A percentile compares a stretch with the other conserved stretches of the same genome.
phyloP scores from a whole-genome alignment of 2,329 filamentous ascomycete genomes.

The Penicillium corylophilum region DNA sequence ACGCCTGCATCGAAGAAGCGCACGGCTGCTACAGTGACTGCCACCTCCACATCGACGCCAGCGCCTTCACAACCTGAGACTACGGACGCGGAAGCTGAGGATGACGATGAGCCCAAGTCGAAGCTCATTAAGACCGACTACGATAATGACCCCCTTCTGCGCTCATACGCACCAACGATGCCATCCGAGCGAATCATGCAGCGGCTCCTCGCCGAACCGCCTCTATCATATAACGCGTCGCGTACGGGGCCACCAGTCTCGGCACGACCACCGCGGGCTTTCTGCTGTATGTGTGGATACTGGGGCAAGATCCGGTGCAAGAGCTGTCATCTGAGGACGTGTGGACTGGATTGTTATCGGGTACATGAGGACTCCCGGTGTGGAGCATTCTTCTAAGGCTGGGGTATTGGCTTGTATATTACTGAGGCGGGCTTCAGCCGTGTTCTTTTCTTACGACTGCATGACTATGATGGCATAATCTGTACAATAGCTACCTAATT shows the following conservation, averaged over 20 bases:
- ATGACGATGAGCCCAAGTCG: slow-evolving; percentile 13
- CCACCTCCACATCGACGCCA: slow-evolving; percentile 11
- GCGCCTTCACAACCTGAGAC: slow-evolving; percentile 10
- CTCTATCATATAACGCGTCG: slow-evolving; percentile 48
- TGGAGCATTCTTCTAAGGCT: slow-evolving; percentile 39
- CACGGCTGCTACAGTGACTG: slow-evolving; percentile 9
- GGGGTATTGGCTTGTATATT: slow-evolving; percentile 8
- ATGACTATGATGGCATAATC: slow-evolving; percentile 16
- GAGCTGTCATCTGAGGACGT: slow-evolving; percentile 48
- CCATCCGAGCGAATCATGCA: slow-evolving; percentile 49
- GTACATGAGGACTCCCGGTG: slow-evolving; percentile 50
- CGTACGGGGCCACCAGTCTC: slow-evolving; percentile 37
- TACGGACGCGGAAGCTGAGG: slow-evolving; percentile 12
- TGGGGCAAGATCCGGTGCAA: slow-evolving; percentile 52
- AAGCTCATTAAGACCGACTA: slow-evolving; percentile 36
- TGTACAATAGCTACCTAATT: slow-evolving; percentile 16
- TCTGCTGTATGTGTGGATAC: slow-evolving; percentile 52
- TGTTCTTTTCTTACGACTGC: slow-evolving; percentile 12
- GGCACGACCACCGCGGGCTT: slow-evolving; percentile 39
- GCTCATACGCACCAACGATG: slow-evolving; percentile 41
- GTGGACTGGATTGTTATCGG: slow-evolving; percentile 49
- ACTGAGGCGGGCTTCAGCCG: not conserved
- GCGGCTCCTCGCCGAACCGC: slow-evolving; percentile 46
- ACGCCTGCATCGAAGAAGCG: slow-evolving; percentile 22
- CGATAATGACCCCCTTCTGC: slow-evolving; percentile 44